Evolutionary conservation across 495 filamentous ascomycete species (phyloP).

Genomic region (Podospora pseudoanserina): DNA sequence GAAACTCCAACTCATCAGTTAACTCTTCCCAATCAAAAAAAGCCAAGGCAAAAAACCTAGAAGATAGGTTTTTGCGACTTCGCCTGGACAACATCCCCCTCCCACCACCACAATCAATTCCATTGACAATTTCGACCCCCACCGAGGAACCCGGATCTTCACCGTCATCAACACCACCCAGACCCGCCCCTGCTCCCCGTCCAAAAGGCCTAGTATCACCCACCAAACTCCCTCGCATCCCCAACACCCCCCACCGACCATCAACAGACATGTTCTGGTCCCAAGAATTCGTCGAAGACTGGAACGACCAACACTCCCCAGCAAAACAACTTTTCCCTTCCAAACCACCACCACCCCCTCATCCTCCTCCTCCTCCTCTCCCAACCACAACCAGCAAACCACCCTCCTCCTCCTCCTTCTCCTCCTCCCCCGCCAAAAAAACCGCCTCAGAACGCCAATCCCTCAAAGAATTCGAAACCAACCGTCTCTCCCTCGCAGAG

Average conservation of each 20-base stretch:
- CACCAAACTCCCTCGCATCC: conserved; percentile 38
- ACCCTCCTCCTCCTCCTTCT: conserved; percentile 22
- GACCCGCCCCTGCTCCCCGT: conserved; percentile 17
- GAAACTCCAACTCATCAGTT: neutral
- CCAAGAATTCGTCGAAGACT: conserved; percentile 68
- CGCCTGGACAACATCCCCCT: conserved; percentile 16
- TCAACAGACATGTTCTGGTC: conserved; percentile 80
- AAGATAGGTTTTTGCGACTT: conserved; percentile 22
- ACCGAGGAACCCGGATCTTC: conserved; percentile 5
- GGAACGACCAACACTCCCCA: conserved; percentile 78
- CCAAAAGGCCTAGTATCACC: conserved; percentile 31
- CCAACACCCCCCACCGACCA: conserved; percentile 52
- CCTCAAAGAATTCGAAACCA: conserved; percentile 63
- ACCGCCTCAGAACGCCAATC: conserved; percentile 29
- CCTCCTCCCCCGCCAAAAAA: conserved; percentile 23
- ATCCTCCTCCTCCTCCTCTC: conserved; percentile 4
- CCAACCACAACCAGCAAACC: conserved; percentile 54
- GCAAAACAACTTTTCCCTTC: conserved; percentile 47
- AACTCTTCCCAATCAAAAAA: neutral
- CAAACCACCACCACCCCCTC: conserved; percentile 49
- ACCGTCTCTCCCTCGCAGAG: conserved; percentile 63
- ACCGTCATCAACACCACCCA: conserved; percentile 29
- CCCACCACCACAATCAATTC: neutral
- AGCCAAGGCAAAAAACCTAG: neutral
- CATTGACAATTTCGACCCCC: neutral